Base-by-base conservation (phyloP, 306 rosid species). In the Lablab purpureus region DNA sequence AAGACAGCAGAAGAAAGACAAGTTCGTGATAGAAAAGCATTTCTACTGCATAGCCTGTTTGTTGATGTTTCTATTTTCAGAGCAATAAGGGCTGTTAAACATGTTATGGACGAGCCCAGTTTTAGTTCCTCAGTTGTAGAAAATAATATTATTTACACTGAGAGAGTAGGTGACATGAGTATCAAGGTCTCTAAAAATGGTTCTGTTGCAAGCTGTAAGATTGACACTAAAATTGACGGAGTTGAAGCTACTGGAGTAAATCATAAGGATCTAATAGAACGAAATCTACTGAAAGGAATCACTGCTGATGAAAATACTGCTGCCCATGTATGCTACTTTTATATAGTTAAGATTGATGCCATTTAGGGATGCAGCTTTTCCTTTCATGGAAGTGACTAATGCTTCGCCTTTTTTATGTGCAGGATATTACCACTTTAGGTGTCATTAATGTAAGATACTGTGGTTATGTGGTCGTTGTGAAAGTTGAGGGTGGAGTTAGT, bases 251-350 rank as follows among this genome's bases (percentile, higher is more conserved):
- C 90, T 54, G 91, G 93, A 78, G 83, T 87, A 86, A 87, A 70
- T 76, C 82, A 74, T 77, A 85, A 85, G 83, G 87, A 87, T 81
- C 79, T 93, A 63, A 83, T 86, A n/a, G 88, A 95, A 66, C 85
- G 97, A 51, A 95, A 95, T 86, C 88, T 95, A 54, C 80, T 95
- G 74, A 92, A 95, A 86, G 99, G 99, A 81, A 95, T 95, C 77
- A 95, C 97, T 22, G 99, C 99, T 62, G 99, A 95, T 80, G 99
- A 95, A 87, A 95, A 92, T 85, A 95, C 98, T 40, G 98, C 97
- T 72, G 96, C 99, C 64, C 98, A 95, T 72, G 99, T 95, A 91
- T 80, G 98, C 79, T 73, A 36, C 27, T 82, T 77, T 82, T 80
- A 14, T 54, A 45, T 77, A 64, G 81, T 73, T 67, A 74, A 60